phyloP scores from a whole-genome alignment of 805 yeast species.

The Zygoascus ofunaensis region DNA sequence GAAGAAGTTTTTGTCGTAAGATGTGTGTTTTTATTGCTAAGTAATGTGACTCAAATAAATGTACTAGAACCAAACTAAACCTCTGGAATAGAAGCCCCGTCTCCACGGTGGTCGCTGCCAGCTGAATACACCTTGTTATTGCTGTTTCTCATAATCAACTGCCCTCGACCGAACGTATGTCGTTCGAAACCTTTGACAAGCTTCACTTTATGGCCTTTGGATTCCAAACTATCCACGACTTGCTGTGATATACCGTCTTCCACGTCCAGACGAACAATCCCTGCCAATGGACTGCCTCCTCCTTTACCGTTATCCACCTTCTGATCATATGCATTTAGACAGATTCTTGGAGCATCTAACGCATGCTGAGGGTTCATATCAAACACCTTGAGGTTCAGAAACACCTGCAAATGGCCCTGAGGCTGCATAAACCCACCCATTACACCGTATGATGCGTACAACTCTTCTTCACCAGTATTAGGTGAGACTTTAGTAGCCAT shows the following conservation, averaged over 20 bases:
- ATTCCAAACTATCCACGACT: conserved; percentile 38
- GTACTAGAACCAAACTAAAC: no score
- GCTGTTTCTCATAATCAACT: conserved; percentile 43
- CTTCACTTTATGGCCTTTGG: conserved; percentile 50
- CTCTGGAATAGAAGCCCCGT: conserved; percentile 63
- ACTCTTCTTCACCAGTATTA: conserved; percentile 21
- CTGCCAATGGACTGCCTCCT: conserved; percentile 54
- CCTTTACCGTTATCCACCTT: conserved; percentile 48
- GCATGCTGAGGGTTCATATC: conserved; percentile 64
- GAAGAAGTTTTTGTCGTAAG: conserved; percentile 24
- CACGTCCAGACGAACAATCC: conserved; percentile 46
- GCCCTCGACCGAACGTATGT: conserved; percentile 43
- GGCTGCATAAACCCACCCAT: conserved; percentile 90
- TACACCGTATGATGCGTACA: conserved; percentile 69
- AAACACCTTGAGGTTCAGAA: conserved; percentile 53
- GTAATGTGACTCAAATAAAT: background rate
- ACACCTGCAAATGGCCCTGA: conserved; percentile 74
- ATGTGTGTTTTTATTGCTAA: no score
- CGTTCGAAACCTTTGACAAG: conserved; percentile 33
- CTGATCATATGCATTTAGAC: conserved; percentile 46
- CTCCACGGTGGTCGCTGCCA: conserved; percentile 80
- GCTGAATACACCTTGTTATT: conserved; percentile 48
- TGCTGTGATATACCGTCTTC: conserved; percentile 54
- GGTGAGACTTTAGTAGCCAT: conserved; percentile 44
- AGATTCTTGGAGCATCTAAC: conserved; percentile 65